Base-by-base conservation (phyloP, 108 stramenopile species). In the Skeletonema marinoi region DNA sequence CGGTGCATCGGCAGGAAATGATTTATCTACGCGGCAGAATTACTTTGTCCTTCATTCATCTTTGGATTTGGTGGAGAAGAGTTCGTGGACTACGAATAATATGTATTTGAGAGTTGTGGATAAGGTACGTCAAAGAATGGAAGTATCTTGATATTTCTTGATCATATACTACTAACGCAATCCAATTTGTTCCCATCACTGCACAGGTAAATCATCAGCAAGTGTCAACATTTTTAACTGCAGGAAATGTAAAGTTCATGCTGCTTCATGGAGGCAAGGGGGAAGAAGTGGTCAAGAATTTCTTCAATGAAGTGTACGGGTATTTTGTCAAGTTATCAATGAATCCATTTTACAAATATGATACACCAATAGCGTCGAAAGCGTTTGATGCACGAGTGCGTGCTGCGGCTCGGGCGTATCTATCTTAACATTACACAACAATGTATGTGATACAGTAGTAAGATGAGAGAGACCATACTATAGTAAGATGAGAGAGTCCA, bases 331-430 rank as follows among this genome's bases (percentile, higher is more conserved):
- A 98, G 91, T 81, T 93, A 42, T 85, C 93, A 13, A 95, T 98
- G 96, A 98, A 98, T 84, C 97, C 97, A 33, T 97, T 98, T 65
- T 97, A 96, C 80, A 85, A 86, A 44, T 93, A 93, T 70, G 97
- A 98, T 60, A 92, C 95, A 17, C 96, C 96, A 41, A 94, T 98
- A 66, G 78, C 83, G 16, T 90, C 88, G 5, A 90, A 85, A 71
- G 90, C 88, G 33, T 98, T 98, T 84, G 96, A 98, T 33, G 77
- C 77, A 16, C 75, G 94, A 61, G 96, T 97, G 8, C 80, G 90
- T 32, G 86, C 90, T 17, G 74, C 93, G 7, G 93, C 91, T 19
- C 67, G 89, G 58, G 44, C 88, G 35, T 92, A 93, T 71, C 82
- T 94, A 12, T 77, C 73, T 31, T 89, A 50, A 83, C 70, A 35